phyloP scores from a whole-genome alignment of 1,284 basidiomycete genomes.

The Kalmanozyma brasiliensis region DNA sequence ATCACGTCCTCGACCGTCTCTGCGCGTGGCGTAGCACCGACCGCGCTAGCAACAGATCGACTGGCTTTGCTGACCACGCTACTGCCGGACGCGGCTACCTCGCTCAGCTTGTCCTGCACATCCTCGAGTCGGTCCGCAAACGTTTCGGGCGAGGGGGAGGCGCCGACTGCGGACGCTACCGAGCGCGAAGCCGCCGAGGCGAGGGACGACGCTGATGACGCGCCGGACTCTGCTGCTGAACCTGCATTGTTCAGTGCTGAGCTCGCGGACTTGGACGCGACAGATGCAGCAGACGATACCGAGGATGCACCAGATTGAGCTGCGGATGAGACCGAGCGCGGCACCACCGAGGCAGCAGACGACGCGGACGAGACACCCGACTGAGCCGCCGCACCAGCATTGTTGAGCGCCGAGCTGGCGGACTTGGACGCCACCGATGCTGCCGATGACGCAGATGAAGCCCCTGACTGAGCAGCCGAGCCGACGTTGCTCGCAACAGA shows the following conservation, averaged over 20 bases:
- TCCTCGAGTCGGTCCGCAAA: no score
- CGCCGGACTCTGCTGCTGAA: background rate
- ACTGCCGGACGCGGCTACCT: background rate
- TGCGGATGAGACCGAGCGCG: constrained; percentile 4
- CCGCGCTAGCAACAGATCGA: constrained; percentile 10
- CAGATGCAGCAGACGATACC: constrained; percentile 2
- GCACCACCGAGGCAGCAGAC: background rate
- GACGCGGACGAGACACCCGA: constrained; percentile 1
- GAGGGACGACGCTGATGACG: constrained; percentile 12
- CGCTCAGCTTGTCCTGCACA: background rate
- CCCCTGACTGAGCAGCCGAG: constrained; percentile 4
- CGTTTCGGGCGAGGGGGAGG: background rate
- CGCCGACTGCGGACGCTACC: constrained; percentile 2
- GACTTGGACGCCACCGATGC: constrained; percentile 12
- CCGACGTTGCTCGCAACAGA: constrained; percentile 4
- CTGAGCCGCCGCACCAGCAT: constrained; percentile 1
- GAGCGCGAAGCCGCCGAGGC: constrained; percentile 8
- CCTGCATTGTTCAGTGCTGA: background rate
- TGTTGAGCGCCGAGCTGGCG: background rate
- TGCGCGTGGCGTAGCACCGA: constrained; percentile 23
- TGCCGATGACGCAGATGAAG: background rate
- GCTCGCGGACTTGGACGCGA: constrained; percentile 4
- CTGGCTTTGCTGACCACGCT: constrained; percentile 10
- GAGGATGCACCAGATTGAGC: constrained; percentile 8
- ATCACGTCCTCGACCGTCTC: constrained; percentile 30